Evolutionary conservation across 495 filamentous ascomycete species (phyloP).

Genomic region (Rhypophila decipiens): DNA sequence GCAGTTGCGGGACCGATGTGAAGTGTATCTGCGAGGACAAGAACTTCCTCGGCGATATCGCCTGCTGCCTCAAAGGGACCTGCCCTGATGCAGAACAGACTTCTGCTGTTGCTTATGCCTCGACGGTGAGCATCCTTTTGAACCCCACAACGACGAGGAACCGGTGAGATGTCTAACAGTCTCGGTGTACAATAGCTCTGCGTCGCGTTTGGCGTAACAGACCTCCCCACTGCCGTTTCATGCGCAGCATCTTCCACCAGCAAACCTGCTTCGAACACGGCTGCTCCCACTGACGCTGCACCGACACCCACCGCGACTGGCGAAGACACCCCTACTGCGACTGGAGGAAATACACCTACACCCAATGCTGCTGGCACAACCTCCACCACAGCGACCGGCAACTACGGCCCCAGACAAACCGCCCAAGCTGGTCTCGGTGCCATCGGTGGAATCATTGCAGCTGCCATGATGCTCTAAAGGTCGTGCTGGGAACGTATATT

Average conservation of each 20-base stretch:
- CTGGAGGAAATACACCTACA: slow-evolving; percentile 8
- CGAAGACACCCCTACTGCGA: slow-evolving; percentile 13
- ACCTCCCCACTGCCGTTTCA: slow-evolving; percentile 26
- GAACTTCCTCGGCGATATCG: slow-evolving; percentile 53
- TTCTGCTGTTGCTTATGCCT: slow-evolving; percentile 27
- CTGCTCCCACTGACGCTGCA: slow-evolving; percentile 16
- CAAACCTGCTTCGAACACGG: slow-evolving; percentile 10
- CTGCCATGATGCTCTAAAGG: slow-evolving; percentile 25
- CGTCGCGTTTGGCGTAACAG: slow-evolving; percentile 22
- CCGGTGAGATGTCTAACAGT: neutral
- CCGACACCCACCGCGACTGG: slow-evolving; percentile 10
- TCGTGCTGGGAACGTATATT: too few species aligned
- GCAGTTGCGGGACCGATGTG: slow-evolving; percentile 52
- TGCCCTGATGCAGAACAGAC: slow-evolving; percentile 54
- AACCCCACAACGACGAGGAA: too few species aligned
- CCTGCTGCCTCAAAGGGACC: slow-evolving; percentile 56
- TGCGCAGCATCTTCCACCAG: slow-evolving; percentile 25
- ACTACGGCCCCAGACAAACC: slow-evolving; percentile 20
- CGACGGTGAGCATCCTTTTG: slow-evolving; percentile 11
- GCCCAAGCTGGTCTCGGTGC: slow-evolving; percentile 23
- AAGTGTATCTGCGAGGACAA: slow-evolving; percentile 61
- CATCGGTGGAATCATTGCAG: slow-evolving; percentile 26
- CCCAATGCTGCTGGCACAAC: neutral
- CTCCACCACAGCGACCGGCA: slow-evolving; percentile 13
- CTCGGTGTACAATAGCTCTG: slow-evolving; percentile 24